phyloP scores from a whole-genome alignment of 495 filamentous ascomycete species.

The Neurospora sp. region DNA sequence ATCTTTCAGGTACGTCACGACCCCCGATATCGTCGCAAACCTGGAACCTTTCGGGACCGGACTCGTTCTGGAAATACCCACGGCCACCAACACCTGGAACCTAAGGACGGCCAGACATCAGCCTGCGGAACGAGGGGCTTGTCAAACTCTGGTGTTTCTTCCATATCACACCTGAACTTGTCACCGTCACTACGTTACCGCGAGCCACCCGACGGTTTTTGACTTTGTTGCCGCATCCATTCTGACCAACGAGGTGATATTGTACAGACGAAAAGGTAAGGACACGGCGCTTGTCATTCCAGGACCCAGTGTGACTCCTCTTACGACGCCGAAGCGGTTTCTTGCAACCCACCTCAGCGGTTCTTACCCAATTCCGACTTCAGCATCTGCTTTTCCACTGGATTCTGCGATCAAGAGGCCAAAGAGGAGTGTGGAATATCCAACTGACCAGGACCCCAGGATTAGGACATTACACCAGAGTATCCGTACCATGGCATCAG shows the following conservation, averaged over 20 bases:
- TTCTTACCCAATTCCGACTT: background rate
- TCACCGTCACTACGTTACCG: background rate
- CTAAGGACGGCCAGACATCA: background rate
- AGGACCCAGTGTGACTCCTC: background rate
- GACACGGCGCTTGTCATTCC: background rate
- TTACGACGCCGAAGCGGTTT: background rate
- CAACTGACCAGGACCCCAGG: background rate
- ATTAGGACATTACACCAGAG: background rate
- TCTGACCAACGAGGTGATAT: background rate
- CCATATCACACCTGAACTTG: background rate
- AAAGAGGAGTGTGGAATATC: background rate
- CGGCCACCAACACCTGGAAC: background rate
- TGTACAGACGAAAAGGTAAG: background rate
- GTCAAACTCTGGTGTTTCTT: background rate
- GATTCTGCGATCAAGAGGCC: background rate
- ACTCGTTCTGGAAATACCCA: background rate
- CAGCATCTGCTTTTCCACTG: background rate
- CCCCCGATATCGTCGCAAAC: background rate
- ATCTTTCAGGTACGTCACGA: background rate
- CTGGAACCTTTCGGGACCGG: background rate
- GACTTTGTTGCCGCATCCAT: background rate
- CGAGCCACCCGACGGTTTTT: background rate
- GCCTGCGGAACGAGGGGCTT: background rate
- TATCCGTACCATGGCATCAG: conserved; percentile 4
- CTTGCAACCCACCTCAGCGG: background rate